Evolutionary conservation across 1,284 basidiomycete species (phyloP).

Genomic region (Paramarasmius palmivorus): DNA sequence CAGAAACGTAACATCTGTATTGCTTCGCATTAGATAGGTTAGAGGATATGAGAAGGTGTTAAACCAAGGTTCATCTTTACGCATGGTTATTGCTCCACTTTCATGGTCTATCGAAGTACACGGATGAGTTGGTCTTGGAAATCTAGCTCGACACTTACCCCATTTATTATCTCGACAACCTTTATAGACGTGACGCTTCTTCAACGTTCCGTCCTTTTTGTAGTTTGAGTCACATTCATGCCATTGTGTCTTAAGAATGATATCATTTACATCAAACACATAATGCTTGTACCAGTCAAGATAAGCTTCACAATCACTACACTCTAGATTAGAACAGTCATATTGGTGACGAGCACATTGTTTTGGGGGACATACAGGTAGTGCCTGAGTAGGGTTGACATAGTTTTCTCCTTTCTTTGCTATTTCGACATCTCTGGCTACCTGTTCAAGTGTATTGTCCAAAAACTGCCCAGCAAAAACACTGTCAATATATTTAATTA

Average conservation of each 20-base stretch:
- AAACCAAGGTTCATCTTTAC: slow-evolving; percentile 32
- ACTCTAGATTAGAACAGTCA: background rate
- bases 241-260: too few relatives aligned
- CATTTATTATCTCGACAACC: too few relatives aligned
- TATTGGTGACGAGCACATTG: background rate
- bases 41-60: slow-evolving; percentile 29
- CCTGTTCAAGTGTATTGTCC: slow-evolving; percentile 5
- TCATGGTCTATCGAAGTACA: slow-evolving; percentile 22
- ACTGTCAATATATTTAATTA: too few relatives aligned
- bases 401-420: background rate
- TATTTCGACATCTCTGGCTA: background rate
- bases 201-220: too few relatives aligned
- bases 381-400: slow-evolving; percentile 8
- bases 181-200: too few relatives aligned
- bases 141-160: slow-evolving; percentile 26
- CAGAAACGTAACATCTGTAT: too few relatives aligned
- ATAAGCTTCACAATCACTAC: background rate
- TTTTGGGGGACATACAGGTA: slow-evolving; percentile 14
- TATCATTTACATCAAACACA: slow-evolving; percentile 15
- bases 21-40: too few relatives aligned
- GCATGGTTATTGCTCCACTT: slow-evolving; percentile 29
- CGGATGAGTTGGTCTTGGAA: slow-evolving; percentile 22
- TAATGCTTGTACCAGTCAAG: slow-evolving; percentile 8
- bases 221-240: too few relatives aligned
- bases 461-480: too few relatives aligned